These are phyloP conservation scores for Cydonia oblonga DNA, from an alignment of 331 rosid species.

Conservation along the genomic window DNA sequence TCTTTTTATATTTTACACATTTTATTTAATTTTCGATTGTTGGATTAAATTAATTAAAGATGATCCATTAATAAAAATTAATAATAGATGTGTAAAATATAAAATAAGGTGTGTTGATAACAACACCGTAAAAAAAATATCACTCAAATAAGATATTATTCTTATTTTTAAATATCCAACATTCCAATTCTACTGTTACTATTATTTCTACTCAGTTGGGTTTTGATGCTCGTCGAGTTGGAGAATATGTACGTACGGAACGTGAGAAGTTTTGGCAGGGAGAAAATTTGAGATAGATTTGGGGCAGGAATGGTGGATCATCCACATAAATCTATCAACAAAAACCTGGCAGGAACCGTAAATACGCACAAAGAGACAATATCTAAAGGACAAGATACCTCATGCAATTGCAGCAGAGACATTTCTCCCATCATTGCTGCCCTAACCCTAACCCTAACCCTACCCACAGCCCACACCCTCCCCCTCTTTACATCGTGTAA, in stretches of 20 bases:
- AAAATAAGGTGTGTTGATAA: too few species aligned
- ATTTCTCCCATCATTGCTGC: slow-evolving; percentile 42
- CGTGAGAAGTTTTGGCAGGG: slow-evolving; percentile 10
- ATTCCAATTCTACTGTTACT: neutral
- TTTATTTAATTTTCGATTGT: too few species aligned
- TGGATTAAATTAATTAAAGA: too few species aligned
- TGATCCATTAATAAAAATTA: too few species aligned
- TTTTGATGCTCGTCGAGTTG: neutral
- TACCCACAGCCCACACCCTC: neutral
- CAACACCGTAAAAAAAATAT: too few species aligned
- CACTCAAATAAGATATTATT: neutral
- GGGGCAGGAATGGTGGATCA: slow-evolving; percentile 21
- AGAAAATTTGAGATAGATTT: slow-evolving; percentile 48
- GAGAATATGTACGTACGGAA: slow-evolving; percentile 6
- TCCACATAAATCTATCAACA: slow-evolving; percentile 11
- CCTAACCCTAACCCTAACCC: neutral
- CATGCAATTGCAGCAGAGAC: slow-evolving; percentile 22
- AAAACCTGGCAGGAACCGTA: slow-evolving; percentile 5
- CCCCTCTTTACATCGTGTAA: neutral
- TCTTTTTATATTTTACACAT: too few species aligned
- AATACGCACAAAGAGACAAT: slow-evolving; percentile 29
- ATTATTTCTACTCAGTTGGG: neutral
- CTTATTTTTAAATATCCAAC: neutral
- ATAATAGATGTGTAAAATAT: too few species aligned
- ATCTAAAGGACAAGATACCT: slow-evolving; percentile 37